Evolutionary conservation across 202 grass and related monocot species (phyloP).

Genomic region (Digitaria exilis): DNA sequence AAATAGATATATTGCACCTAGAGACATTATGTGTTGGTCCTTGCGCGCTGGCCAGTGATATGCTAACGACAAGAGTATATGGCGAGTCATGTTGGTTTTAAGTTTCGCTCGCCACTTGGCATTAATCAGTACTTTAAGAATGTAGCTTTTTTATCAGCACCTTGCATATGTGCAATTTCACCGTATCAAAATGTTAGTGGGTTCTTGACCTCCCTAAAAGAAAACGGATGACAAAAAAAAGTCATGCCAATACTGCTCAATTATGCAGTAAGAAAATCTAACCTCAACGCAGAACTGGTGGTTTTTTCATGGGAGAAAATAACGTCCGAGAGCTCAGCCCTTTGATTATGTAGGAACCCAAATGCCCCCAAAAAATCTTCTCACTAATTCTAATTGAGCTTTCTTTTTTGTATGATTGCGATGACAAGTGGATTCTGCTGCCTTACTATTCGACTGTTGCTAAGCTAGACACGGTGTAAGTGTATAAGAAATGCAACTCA

Average conservation of each 20-base stretch:
- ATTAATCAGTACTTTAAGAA: neutral
- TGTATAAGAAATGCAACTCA: neutral
- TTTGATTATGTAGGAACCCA: neutral
- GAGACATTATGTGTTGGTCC: neutral
- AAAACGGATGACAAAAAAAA: neutral
- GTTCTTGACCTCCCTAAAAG: neutral
- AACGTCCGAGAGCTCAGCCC: neutral
- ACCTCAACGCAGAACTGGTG: neutral
- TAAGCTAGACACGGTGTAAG: constrained; percentile 12
- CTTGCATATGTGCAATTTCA: neutral
- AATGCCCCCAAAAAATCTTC: neutral
- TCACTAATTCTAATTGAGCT: constrained; percentile 1
- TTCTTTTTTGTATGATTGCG: neutral
- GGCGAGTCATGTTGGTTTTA: neutral
- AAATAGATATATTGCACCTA: neutral
- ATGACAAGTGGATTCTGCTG: constrained; percentile 16
- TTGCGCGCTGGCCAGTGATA: neutral
- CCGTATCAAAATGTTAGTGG: neutral
- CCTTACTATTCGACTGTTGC: neutral
- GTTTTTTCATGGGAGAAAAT: neutral
- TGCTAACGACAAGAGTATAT: neutral
- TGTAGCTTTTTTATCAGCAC: neutral
- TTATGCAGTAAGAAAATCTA: neutral
- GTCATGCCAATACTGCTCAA: neutral
- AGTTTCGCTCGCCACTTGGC: neutral